Conservation (phyloP, 768 basidiomycete species). For the Mycena amicta region DNA sequence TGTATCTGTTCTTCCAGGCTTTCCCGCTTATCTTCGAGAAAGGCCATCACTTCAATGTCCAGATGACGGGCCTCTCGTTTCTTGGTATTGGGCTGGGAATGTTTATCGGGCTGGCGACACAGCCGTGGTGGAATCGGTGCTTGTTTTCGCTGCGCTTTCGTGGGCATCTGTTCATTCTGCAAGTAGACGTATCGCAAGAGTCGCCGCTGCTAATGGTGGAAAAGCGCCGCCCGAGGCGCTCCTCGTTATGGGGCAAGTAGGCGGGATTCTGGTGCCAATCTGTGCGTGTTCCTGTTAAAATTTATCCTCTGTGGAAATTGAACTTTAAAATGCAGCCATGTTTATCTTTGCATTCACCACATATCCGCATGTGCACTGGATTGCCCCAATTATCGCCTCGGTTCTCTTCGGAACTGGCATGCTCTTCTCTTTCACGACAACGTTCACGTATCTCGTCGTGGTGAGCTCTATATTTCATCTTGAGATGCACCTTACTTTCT, state of each 20-base stretch:
- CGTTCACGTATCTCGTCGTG: conserved; percentile 73
- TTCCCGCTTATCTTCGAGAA: conserved; percentile 56
- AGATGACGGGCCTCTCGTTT: conserved; percentile 58
- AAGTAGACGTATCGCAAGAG: conserved; percentile 39
- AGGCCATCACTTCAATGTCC: conserved; percentile 50
- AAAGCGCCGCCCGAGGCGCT: conserved; percentile 65
- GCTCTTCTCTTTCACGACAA: conserved; percentile 71
- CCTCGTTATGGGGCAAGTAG: conserved; percentile 67
- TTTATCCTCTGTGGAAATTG: no score
- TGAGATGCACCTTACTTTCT: neutral
- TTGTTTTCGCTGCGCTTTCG: conserved; percentile 21
- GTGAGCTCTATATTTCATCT: neutral
- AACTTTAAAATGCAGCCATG: conserved; percentile 53
- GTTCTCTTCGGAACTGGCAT: conserved; percentile 65
- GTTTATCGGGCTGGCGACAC: conserved; percentile 47
- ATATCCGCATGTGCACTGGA: conserved; percentile 56
- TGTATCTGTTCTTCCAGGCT: conserved; percentile 68
- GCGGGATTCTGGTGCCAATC: conserved; percentile 66
- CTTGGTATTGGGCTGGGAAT: conserved; percentile 64
- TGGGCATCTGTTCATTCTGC: neutral
- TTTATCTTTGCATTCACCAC: conserved; percentile 67
- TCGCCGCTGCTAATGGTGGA: conserved; percentile 42
- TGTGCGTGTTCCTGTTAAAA: conserved; percentile 49
- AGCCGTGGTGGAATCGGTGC: conserved; percentile 62
- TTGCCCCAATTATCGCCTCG: conserved; percentile 65